Evolutionary conservation across 2,329 filamentous ascomycete species (phyloP).

Genomic region (Phoma sp.): DNA sequence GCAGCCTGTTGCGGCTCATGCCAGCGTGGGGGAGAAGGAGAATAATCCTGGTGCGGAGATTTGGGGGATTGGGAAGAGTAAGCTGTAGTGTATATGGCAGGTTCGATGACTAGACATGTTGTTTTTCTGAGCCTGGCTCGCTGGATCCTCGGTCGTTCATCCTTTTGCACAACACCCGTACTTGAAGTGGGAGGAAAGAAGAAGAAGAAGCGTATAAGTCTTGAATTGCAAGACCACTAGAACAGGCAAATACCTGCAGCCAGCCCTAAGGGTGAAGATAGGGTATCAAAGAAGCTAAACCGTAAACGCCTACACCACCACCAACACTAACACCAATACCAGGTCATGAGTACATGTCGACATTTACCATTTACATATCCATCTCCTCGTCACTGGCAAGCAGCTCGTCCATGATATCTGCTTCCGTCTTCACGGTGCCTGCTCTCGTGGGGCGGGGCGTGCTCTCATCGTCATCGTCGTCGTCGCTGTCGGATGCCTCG

Average conservation of each 20-base stretch:
- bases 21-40: constrained; percentile 38
- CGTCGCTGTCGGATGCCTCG: constrained; percentile 32
- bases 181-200: no score
- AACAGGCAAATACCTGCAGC: no score
- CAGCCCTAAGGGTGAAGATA: not conserved
- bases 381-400: constrained; percentile 35
- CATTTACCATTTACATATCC: constrained; percentile 6
- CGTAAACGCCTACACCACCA: not conserved
- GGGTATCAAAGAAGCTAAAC: constrained; percentile 8
- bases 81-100: constrained; percentile 36
- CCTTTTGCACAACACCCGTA: no score
- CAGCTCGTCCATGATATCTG: constrained; percentile 44
- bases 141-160: no score
- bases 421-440: constrained; percentile 33
- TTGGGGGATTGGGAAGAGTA: constrained; percentile 53
- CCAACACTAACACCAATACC: no score
- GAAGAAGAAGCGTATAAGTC: no score
- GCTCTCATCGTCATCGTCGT: constrained; percentile 22
- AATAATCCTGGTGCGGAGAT: constrained; percentile 52
- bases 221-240: no score
- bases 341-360: not conserved
- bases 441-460: constrained; percentile 3
- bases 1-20: constrained; percentile 27
- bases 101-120: no score
- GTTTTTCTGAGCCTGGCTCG: no score